These are phyloP conservation scores for Acarospora socialis DNA, from an alignment of 2,329 filamentous ascomycete species.

Conservation along the genomic window DNA sequence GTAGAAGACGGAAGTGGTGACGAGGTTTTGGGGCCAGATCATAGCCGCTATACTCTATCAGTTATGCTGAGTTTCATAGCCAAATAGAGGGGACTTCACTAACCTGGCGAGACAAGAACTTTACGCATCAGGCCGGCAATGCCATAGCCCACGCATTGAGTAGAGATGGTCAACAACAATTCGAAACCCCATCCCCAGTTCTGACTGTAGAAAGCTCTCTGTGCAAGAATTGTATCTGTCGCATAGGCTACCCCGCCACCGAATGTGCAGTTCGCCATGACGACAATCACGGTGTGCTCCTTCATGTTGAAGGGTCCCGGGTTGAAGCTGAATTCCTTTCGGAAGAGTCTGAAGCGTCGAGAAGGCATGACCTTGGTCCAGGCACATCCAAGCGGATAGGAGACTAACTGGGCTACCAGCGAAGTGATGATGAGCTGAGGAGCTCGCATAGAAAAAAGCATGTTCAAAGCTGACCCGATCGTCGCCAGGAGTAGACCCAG, in stretches of 20 bases:
- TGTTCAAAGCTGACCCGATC: conserved; percentile 46
- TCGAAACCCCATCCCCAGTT: conserved; percentile 54
- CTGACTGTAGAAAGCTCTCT: conserved; percentile 57
- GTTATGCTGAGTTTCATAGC: no score
- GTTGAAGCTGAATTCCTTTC: conserved; percentile 26
- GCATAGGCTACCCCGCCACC: conserved; percentile 48
- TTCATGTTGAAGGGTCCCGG: conserved; percentile 34
- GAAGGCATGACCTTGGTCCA: conserved; percentile 28
- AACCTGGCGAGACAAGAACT: conserved; percentile 40
- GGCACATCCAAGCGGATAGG: conserved; percentile 37
- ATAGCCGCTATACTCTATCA: conserved; percentile 39
- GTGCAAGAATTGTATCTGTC: conserved; percentile 59
- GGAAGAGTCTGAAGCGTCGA: conserved; percentile 24
- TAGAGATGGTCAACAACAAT: conserved; percentile 51
- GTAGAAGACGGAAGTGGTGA: conserved; percentile 53
- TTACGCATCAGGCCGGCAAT: conserved; percentile 53
- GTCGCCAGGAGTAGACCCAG: conserved; percentile 49
- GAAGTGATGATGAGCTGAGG: conserved; percentile 46
- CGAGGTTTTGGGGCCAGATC: conserved; percentile 59
- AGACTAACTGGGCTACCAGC: conserved; percentile 48
- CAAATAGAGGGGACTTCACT: conserved; percentile 12
- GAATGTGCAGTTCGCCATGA: conserved; percentile 54
- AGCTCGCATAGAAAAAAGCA: conserved; percentile 43
- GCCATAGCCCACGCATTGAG: conserved; percentile 55
- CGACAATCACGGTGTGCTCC: conserved; percentile 30